Evolutionary conservation across 345 rosid genomes (phyloP).

Genomic region (Corchorus olitorius): DNA sequence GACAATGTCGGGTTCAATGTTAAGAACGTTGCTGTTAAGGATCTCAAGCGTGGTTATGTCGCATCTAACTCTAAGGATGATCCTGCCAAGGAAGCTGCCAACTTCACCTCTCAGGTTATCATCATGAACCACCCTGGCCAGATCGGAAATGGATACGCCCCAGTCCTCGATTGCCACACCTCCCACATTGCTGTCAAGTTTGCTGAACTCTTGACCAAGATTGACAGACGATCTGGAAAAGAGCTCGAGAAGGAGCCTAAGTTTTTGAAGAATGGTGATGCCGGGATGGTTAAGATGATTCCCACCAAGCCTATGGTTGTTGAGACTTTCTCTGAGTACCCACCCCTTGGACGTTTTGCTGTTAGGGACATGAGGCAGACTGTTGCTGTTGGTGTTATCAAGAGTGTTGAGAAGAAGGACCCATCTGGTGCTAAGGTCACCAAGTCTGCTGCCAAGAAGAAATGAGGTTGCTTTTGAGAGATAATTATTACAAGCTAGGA

Average conservation of each 20-base stretch:
- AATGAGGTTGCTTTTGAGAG: constrained; percentile 12
- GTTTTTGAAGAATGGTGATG: constrained; percentile 38
- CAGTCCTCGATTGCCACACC: constrained; percentile 33
- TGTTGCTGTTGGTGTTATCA: constrained; percentile 36
- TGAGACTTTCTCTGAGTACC: constrained; percentile 30
- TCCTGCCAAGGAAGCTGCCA: constrained; percentile 35
- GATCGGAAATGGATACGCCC: constrained; percentile 34
- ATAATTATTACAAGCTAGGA: neutral
- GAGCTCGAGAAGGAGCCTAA: constrained; percentile 39
- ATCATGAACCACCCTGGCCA: constrained; percentile 39
- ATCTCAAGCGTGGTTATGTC: constrained; percentile 32
- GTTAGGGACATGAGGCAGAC: constrained; percentile 38
- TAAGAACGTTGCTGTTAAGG: constrained; percentile 37
- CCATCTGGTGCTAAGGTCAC: constrained; percentile 35
- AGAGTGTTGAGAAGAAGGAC: constrained; percentile 36
- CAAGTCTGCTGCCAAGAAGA: constrained; percentile 33
- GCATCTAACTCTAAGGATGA: constrained; percentile 38
- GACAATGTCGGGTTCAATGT: constrained; percentile 37
- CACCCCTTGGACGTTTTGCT: constrained; percentile 35
- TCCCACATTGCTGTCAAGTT: constrained; percentile 38
- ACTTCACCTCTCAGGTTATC: constrained; percentile 33
- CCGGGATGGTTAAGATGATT: constrained; percentile 32
- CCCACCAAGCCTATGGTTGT: constrained; percentile 39
- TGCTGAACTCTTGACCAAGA: constrained; percentile 30
- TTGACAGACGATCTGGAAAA: constrained; percentile 33